Evolutionary conservation across 441 rosid species (phyloP).

Genomic region (Pelargonium exstipulatum): DNA sequence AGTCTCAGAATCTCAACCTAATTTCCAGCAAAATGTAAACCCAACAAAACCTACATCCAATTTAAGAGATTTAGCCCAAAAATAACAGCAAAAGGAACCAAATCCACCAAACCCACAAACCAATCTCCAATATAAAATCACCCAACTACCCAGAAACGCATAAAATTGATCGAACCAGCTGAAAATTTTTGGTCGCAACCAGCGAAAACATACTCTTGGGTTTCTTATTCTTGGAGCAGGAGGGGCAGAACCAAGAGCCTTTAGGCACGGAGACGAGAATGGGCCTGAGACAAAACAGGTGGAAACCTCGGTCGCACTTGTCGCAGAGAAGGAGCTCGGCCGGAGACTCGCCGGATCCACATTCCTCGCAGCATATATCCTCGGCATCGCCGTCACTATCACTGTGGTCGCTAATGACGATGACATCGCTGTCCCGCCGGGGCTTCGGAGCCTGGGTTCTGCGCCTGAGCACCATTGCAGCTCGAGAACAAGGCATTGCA

Average conservation of each 20-base stretch:
- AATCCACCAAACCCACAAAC: neutral
- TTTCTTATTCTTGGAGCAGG: conserved; percentile 35
- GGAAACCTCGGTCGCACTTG: conserved; percentile 58
- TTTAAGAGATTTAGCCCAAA: neutral
- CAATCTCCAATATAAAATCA: neutral
- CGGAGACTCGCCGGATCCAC: conserved; percentile 47
- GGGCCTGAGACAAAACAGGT: conserved; percentile 58
- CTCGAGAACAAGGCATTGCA: conserved; percentile 1
- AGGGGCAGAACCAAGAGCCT: conserved; percentile 59
- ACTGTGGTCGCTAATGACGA: neutral
- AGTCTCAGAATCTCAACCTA: neutral
- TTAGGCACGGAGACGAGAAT: conserved; percentile 61
- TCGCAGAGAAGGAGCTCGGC: conserved; percentile 54
- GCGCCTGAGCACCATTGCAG: conserved; percentile 32
- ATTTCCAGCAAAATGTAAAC: neutral
- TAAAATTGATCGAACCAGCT: neutral
- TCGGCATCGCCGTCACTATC: conserved; percentile 24
- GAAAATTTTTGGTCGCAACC: neutral
- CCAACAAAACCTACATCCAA: neutral
- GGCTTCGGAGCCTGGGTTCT: conserved; percentile 67
- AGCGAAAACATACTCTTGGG: conserved; percentile 38
- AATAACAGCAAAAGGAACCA: neutral
- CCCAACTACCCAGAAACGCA: neutral
- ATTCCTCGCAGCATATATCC: conserved; percentile 37
- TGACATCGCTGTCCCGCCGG: conserved; percentile 1